Percentiles rank a stretch among this genome's conserved stretches.
phyloP scores from a whole-genome alignment of 2,329 filamentous ascomycete genomes.

The Stromatinia cepivora region DNA sequence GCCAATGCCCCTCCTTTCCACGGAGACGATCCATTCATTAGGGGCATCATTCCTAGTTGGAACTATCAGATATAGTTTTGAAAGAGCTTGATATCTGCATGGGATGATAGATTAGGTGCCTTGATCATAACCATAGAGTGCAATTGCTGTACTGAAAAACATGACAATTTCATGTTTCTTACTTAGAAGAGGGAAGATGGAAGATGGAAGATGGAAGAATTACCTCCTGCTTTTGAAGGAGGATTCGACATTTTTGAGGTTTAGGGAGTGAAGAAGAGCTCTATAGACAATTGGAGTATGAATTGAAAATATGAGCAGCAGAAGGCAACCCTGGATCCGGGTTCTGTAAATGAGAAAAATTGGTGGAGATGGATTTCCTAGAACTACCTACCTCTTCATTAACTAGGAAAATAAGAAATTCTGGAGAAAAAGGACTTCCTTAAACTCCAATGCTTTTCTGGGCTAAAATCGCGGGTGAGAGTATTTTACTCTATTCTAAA shows the following conservation, averaged over 20 bases:
- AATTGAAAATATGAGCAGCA: background rate
- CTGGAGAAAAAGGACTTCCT: background rate
- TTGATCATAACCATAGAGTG: conserved; percentile 84
- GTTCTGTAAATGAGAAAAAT: background rate
- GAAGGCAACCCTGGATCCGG: background rate
- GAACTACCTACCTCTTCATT: background rate
- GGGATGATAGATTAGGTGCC: conserved; percentile 46
- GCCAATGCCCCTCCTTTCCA: conserved; percentile 52
- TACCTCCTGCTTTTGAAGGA: conserved; percentile 32
- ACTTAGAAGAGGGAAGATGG: conserved; percentile 36
- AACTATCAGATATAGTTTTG: conserved; percentile 46
- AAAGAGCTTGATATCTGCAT: conserved; percentile 60
- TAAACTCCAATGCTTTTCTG: background rate
- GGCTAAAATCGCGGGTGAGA: background rate
- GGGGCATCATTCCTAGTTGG: no score
- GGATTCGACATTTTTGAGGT: conserved; percentile 39
- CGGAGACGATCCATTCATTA: conserved; percentile 43
- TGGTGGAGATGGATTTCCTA: background rate
- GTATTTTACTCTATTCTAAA: background rate
- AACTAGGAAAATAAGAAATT: background rate
- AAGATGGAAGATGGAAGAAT: no score
- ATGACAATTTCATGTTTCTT: conserved; percentile 43
- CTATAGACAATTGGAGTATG: background rate
- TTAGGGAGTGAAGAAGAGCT: conserved; percentile 1
- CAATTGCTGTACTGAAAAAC: conserved; percentile 46